These are phyloP conservation scores for Solanum virginianum DNA, from an alignment of 257 asterid genomes.

Conservation along the genomic window DNA sequence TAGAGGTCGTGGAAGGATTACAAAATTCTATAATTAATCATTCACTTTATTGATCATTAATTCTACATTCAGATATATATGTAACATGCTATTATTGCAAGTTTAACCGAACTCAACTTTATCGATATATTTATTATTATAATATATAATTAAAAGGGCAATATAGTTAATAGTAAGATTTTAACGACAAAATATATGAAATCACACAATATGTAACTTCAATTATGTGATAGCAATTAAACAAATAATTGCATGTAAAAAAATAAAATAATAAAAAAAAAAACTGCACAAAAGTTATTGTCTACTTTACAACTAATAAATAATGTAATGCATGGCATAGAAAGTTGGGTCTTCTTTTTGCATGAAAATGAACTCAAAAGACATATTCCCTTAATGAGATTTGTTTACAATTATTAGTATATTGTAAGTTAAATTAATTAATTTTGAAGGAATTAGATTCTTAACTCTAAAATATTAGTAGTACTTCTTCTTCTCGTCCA, in stretches of 20 bases:
- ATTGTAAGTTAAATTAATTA: background rate
- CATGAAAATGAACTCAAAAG: constrained; percentile 19
- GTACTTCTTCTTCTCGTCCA: too few relatives aligned
- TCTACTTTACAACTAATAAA: constrained; percentile 14
- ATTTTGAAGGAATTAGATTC: constrained; percentile 15
- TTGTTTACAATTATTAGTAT: background rate
- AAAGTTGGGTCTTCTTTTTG: background rate
- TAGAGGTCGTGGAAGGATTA: too few relatives aligned
- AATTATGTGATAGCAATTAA: constrained; percentile 3
- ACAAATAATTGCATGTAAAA: background rate
- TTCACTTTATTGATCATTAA: too few relatives aligned
- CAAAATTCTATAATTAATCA: too few relatives aligned
- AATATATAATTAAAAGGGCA: background rate
- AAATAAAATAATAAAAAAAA: background rate
- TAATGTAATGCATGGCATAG: background rate
- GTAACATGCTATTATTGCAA: background rate
- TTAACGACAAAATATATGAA: too few relatives aligned
- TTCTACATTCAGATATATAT: background rate
- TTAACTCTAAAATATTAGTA: background rate
- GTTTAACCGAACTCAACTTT: background rate
- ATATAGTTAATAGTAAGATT: background rate
- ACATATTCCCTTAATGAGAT: constrained; percentile 1
- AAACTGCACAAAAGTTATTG: constrained; percentile 8
- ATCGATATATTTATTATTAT: background rate
- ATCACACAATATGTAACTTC: background rate